Conservation (phyloP, 331 rosid species). For the Rhamnella rubrinervis region DNA sequence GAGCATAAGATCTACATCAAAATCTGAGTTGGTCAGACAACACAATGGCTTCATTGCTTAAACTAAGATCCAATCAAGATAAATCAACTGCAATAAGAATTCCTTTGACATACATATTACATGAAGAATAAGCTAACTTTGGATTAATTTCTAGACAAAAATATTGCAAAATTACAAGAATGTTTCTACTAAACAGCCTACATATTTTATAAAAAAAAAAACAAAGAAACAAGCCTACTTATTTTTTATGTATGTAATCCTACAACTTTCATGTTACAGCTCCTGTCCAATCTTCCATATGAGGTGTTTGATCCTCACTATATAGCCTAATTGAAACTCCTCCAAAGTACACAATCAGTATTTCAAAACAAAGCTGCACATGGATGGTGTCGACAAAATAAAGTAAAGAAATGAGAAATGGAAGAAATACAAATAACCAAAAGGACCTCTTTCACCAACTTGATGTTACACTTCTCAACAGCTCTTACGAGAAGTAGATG, state of each 20-base stretch:
- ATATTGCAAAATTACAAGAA: slow-evolving; percentile 47
- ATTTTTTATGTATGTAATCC: slow-evolving; percentile 41
- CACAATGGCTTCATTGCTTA: slow-evolving; percentile 23
- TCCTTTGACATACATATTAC: slow-evolving; percentile 33
- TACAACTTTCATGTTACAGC: slow-evolving; percentile 57
- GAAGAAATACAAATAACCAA: slow-evolving; percentile 34
- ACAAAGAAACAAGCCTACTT: too few species aligned
- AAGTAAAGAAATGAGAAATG: slow-evolving; percentile 33
- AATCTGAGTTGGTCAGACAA: slow-evolving; percentile 3
- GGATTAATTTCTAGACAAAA: slow-evolving; percentile 40
- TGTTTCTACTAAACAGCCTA: slow-evolving; percentile 34
- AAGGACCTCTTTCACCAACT: slow-evolving; percentile 37
- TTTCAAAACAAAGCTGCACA: slow-evolving; percentile 19
- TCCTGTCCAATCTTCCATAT: slow-evolving; percentile 50
- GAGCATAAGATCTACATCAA: background rate
- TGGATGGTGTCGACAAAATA: slow-evolving; percentile 26
- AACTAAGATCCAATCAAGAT: slow-evolving; percentile 26
- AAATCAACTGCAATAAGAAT: slow-evolving; percentile 20
- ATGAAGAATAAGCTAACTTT: slow-evolving; percentile 35
- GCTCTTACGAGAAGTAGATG: slow-evolving; percentile 27
- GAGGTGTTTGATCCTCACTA: slow-evolving; percentile 52
- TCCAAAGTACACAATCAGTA: slow-evolving; percentile 29
- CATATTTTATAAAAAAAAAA: slow-evolving; percentile 13
- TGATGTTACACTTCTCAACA: slow-evolving; percentile 41
- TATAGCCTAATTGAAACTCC: slow-evolving; percentile 52